Percentiles rank a stretch among this genome's conserved stretches.
Conservation (phyloP, 2,329 filamentous ascomycete species). For the Didymellaceae sp. region DNA sequence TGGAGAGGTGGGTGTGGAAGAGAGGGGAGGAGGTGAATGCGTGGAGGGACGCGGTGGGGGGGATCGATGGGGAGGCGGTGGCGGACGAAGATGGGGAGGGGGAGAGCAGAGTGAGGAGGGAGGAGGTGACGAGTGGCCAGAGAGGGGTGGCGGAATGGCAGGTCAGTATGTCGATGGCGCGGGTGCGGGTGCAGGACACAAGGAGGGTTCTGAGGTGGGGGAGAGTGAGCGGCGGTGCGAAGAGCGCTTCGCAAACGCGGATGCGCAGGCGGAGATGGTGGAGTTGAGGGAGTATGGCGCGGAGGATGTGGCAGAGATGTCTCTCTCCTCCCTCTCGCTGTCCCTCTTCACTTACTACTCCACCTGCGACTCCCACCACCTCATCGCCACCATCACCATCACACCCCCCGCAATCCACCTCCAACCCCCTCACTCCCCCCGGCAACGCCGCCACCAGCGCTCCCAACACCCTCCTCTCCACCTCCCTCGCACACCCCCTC, state of each 20-base stretch:
- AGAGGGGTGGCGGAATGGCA: neutral
- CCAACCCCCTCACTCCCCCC: too few species aligned
- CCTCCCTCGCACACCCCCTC: too few species aligned
- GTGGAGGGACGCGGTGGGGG: neutral
- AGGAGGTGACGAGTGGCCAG: neutral
- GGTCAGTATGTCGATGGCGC: neutral
- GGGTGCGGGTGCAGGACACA: neutral
- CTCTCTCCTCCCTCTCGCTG: too few species aligned
- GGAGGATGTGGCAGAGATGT: neutral
- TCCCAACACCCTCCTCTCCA: too few species aligned
- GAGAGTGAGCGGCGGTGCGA: neutral
- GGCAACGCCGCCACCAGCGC: too few species aligned
- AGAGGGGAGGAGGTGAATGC: neutral
- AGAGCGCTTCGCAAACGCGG: neutral
- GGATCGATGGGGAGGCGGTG: neutral
- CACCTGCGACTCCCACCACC: too few species aligned
- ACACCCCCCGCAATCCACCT: too few species aligned
- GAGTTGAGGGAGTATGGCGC: neutral
- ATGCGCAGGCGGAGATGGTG: slow-evolving; percentile 4
- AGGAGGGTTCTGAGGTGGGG: slow-evolving; percentile 1
- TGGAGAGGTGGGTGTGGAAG: neutral
- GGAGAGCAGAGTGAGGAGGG: neutral
- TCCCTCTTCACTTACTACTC: too few species aligned
- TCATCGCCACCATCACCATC: too few species aligned
- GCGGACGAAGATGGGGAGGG: too few species aligned